These are phyloP conservation scores for Peribolospora baueri DNA, from an alignment of 768 basidiomycete genomes.

Conservation along the genomic window DNA sequence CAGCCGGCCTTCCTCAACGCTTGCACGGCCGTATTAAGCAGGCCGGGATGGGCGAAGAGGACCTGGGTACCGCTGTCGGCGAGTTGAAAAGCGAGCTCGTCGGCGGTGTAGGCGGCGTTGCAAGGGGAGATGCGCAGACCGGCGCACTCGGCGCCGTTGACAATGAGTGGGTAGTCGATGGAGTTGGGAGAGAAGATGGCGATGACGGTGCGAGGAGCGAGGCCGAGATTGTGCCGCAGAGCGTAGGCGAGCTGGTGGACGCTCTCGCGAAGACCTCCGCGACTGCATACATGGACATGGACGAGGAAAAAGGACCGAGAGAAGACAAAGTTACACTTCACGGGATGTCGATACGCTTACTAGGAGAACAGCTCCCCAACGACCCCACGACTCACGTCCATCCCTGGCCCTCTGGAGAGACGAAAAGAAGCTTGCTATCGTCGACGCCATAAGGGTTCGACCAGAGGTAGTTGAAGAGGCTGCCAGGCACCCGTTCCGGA, in stretches of 20 bases:
- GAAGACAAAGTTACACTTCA: no score
- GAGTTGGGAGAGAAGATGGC: slow-evolving; percentile 9
- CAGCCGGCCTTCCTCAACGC: slow-evolving; percentile 32
- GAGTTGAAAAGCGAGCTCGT: slow-evolving; percentile 48
- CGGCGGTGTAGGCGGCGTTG: slow-evolving; percentile 42
- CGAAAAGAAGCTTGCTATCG: no score
- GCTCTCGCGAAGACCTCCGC: no score
- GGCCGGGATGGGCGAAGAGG: slow-evolving; percentile 37
- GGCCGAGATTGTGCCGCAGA: background rate
- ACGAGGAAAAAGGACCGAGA: no score
- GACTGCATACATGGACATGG: no score
- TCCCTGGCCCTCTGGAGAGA: no score
- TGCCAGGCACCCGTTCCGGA: no score
- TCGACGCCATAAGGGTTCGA: no score
- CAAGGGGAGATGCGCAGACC: slow-evolving; percentile 46
- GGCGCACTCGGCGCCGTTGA: slow-evolving; percentile 26
- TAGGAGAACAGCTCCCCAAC: no score
- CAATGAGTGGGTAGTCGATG: slow-evolving; percentile 5
- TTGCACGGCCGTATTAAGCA: slow-evolving; percentile 31
- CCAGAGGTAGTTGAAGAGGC: no score
- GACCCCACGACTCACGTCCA: no score
- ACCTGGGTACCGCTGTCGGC: slow-evolving; percentile 35
- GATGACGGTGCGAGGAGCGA: slow-evolving; percentile 3
- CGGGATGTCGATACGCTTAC: no score
- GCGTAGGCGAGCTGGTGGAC: slow-evolving; percentile 6